phyloP scores from a whole-genome alignment of 331 rosid species.

The Dryas integrifolia region DNA sequence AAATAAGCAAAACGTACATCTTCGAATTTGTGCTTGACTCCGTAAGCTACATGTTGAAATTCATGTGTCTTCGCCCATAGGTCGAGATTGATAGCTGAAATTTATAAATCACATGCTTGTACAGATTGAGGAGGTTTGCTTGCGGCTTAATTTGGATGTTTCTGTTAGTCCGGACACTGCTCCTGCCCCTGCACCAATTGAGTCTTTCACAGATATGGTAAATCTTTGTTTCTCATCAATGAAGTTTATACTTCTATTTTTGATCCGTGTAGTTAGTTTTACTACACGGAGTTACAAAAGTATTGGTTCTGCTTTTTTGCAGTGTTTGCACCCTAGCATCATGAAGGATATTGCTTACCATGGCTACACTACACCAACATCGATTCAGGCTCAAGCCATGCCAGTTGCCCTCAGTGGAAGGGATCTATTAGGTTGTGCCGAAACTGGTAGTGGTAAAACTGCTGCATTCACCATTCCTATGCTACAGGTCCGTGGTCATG shows the following conservation, averaged over 20 bases:
- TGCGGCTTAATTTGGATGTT: constrained; percentile 76
- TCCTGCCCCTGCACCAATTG: constrained; percentile 75
- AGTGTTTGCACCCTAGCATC: constrained; percentile 70
- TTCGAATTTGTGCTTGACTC: neutral
- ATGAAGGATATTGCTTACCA: constrained; percentile 84
- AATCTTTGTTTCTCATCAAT: constrained; percentile 15
- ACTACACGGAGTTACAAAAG: neutral
- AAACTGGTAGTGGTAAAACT: constrained; percentile 91
- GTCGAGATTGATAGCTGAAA: constrained; percentile 21
- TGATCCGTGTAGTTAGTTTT: neutral
- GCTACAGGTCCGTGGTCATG: constrained; percentile 60
- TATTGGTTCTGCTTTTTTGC: constrained; percentile 26
- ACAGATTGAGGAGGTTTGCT: constrained; percentile 72
- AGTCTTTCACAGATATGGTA: constrained; percentile 79
- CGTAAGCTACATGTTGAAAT: neutral
- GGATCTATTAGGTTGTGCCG: constrained; percentile 87
- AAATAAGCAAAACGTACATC: neutral
- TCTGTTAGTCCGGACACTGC: constrained; percentile 52
- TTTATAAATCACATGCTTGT: constrained; percentile 9
- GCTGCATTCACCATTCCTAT: constrained; percentile 85
- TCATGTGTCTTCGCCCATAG: neutral
- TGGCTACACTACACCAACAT: constrained; percentile 78
- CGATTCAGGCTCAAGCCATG: constrained; percentile 92
- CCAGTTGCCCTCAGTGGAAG: constrained; percentile 78
- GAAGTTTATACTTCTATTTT: neutral